These are phyloP conservation scores for Ettlia oleoabundans DNA, from an alignment of 139 green algal genomes.

Conservation along the genomic window DNA sequence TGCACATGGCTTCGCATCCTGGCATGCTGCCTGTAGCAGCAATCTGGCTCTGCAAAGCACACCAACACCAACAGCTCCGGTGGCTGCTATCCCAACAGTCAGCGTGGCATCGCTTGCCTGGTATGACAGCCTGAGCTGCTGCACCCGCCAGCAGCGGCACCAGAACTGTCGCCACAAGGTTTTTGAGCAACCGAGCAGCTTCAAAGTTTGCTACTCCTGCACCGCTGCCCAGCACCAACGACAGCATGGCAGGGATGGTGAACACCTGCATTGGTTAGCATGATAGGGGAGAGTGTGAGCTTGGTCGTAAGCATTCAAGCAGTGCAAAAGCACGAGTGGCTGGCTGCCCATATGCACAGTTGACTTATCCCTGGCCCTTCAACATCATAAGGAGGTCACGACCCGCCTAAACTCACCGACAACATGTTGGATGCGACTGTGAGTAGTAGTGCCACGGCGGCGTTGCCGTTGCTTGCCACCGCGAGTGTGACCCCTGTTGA, in stretches of 20 bases:
- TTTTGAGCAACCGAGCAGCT: slow-evolving; percentile 57
- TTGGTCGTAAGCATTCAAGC: no score
- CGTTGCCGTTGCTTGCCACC: slow-evolving; percentile 67
- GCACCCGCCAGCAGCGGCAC: slow-evolving; percentile 64
- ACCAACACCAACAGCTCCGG: not conserved
- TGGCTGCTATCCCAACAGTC: not conserved
- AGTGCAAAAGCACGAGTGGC: not conserved
- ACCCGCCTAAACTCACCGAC: slow-evolving; percentile 28
- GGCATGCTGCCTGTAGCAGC: no score
- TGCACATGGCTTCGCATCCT: no score
- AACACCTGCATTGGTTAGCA: slow-evolving; percentile 48
- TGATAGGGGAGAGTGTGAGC: no score
- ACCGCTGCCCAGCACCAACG: slow-evolving; percentile 50
- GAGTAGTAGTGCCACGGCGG: slow-evolving; percentile 79
- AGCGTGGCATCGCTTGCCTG: slow-evolving; percentile 33
- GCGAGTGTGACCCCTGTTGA: slow-evolving; percentile 61
- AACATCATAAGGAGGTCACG: no score
- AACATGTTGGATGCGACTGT: slow-evolving; percentile 77
- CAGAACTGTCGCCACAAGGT: slow-evolving; percentile 75
- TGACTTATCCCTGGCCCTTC: no score
- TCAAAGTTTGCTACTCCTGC: slow-evolving; percentile 36
- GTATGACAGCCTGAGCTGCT: slow-evolving; percentile 39
- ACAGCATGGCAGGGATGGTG: slow-evolving; percentile 73
- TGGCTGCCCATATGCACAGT: not conserved
- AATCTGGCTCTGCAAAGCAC: no score